Evolutionary conservation across 441 rosid species (phyloP), one percentile per base, ranked within the genome.

Genomic region (Erodium texanum): DNA sequence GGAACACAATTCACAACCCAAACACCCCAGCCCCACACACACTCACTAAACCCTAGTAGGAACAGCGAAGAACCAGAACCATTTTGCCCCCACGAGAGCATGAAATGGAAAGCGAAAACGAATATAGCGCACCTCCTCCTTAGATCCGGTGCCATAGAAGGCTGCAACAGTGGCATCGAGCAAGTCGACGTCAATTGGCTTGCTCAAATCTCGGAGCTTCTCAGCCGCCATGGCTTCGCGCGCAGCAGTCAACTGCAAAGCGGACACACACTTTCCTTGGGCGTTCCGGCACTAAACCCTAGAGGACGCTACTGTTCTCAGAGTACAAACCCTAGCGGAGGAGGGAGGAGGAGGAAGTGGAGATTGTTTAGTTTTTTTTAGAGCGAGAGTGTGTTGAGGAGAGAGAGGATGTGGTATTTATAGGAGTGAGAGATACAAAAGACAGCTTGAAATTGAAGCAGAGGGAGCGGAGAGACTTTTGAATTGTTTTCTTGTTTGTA

Each of bases 121-220:
- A 74, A 70, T 62, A 69, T 70, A 5, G 70, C 82, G 24, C 29
- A 96, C 99, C 98, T 96, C 99, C 58, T 96, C 97, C 66, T 96
- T 96, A 83, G 99, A 96, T 96, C 98, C 98, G 76, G 99, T 96
- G 75, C 98, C 99, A 38, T 93, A 96, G 86, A 96, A 96, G 74
- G 98, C 98, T 32, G 97, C 95, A 69, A 96, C 98, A 71, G 98
- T 93, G 56, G 97, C 96, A 73, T 96, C 98, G 74, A 96, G 98
- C 73, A 93, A 77, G 74, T 77, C 78, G 71, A 96, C 98, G 80
- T 96, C 99, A 76, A 96, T 91, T 74, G 96, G 91, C 74, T 87
- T 89, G 74, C 96, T 93, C 86, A 96, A 89, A 85, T 96, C 96
- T 72, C 97, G 78, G 68, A 93, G 90, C 81, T 86, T 93, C 86